A percentile compares a stretch with the other conserved stretches of the same genome.
Conservation (phyloP, 371 early-diverging fungal species). For the Mucor irregularis region DNA sequence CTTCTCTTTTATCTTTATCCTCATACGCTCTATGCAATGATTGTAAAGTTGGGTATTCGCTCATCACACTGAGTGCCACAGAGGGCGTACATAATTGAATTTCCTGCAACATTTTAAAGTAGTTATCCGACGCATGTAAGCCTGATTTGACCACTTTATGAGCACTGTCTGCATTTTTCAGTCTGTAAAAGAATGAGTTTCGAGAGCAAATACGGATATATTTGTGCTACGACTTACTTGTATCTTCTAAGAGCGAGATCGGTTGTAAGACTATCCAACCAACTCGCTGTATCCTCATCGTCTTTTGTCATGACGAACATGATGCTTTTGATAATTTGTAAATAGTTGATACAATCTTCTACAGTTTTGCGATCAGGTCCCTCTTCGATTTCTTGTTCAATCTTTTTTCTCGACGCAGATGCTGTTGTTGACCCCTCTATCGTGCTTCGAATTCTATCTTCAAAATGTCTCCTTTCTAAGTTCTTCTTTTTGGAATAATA, state of each 20-base stretch:
- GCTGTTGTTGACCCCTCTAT: neutral
- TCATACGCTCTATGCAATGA: slow-evolving; percentile 57
- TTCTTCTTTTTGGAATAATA: slow-evolving; percentile 48
- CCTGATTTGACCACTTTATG: slow-evolving; percentile 53
- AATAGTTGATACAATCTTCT: slow-evolving; percentile 40
- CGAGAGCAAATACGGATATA: neutral
- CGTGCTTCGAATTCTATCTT: slow-evolving; percentile 31
- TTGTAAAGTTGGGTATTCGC: slow-evolving; percentile 56
- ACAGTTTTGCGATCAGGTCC: slow-evolving; percentile 32
- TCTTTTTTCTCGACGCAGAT: slow-evolving; percentile 11
- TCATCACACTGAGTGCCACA: slow-evolving; percentile 57
- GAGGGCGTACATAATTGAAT: slow-evolving; percentile 61
- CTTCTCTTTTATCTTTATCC: slow-evolving; percentile 5
- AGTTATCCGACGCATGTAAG: slow-evolving; percentile 52
- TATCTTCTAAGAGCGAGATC: slow-evolving; percentile 63
- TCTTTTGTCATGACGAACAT: slow-evolving; percentile 48
- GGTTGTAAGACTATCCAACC: slow-evolving; percentile 56
- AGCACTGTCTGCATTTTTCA: slow-evolving; percentile 17
- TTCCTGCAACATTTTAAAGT: slow-evolving; percentile 67
- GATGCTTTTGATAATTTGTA: slow-evolving; percentile 42
- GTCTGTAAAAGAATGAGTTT: neutral
- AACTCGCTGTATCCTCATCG: slow-evolving; percentile 52
- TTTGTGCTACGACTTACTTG: slow-evolving; percentile 37
- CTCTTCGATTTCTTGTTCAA: slow-evolving; percentile 3
- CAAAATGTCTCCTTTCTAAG: slow-evolving; percentile 37